Evolutionary conservation across 2,329 filamentous ascomycete species (phyloP).

Genomic region (Colletotrichum sojae): DNA sequence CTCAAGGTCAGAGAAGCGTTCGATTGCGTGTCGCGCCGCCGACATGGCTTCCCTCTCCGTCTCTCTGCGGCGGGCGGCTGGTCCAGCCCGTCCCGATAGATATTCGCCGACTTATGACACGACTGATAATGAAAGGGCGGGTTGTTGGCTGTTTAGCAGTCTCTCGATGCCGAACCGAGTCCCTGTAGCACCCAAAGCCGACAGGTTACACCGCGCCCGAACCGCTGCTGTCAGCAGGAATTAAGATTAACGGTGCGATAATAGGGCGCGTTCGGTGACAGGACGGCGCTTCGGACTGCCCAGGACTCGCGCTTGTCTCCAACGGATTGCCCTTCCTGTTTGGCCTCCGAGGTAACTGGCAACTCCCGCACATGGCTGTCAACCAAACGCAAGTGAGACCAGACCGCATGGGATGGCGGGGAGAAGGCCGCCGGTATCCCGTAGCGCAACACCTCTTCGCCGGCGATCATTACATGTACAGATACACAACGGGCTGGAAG

Average conservation of each 20-base stretch:
- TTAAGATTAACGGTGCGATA: constrained; percentile 10
- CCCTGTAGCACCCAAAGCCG: neutral
- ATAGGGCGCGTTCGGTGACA: neutral
- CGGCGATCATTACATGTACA: neutral
- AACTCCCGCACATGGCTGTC: constrained; percentile 7
- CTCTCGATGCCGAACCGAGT: neutral
- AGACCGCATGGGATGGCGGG: constrained; percentile 3
- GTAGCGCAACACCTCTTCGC: constrained; percentile 3
- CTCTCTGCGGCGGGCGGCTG: neutral
- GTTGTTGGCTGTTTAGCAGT: too few relatives aligned
- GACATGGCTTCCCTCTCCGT: constrained; percentile 26
- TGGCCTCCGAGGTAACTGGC: neutral
- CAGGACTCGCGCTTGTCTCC: neutral
- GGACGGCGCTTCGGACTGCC: constrained; percentile 17
- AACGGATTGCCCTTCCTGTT: constrained; percentile 4
- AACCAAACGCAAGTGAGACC: neutral
- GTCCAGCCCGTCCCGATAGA: neutral
- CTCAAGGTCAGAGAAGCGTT: constrained; percentile 16
- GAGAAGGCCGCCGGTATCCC: constrained; percentile 20
- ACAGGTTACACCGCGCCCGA: constrained; percentile 11
- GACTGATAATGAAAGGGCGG: neutral
- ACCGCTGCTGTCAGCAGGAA: constrained; percentile 3
- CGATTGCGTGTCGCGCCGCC: constrained; percentile 17
- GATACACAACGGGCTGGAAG: constrained; percentile 11
- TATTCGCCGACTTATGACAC: neutral